Evolutionary conservation across 768 basidiomycete species (phyloP), one percentile per base, ranked within the genome.

Genomic region (Suillus hirtellus): DNA sequence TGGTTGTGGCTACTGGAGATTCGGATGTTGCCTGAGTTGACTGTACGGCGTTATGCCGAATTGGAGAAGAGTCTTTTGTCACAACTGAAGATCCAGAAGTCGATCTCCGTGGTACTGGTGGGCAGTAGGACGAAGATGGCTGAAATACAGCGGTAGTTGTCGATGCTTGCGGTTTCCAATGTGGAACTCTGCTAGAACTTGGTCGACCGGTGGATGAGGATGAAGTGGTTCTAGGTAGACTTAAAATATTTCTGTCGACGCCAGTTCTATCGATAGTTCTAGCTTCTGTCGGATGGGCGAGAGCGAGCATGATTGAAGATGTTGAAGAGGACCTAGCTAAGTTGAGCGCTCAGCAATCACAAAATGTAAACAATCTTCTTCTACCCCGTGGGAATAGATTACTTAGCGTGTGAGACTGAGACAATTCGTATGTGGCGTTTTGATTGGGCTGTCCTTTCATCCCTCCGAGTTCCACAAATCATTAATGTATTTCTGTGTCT

Each of bases 301-400:
- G 79, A 63, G 83, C 82, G 67, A 84, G 83, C 82, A 84, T 84
- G 66, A 64, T 66, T 50, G 69, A 42, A 56, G 21, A 67, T 66
- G 67, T 37, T 53, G 60, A 67, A 64, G 61, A 69, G 35, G 46
- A 44, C 37, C 31, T 1, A 63, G n/a, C 46, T 11, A 44, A 9
- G 44, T 47, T 24, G 14, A 70, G 64, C 63, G 44, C 21, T 24
- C n/a, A 70, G 64, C 62, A 60, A 19, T 61, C 73, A 31, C 49
- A 63, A 44, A 53, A 31, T 53, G 31, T 34, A 53, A 34, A 61
- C 58, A 44, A 63, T 64, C 44, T 37, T 53, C 11, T n/a, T 15
- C 15, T 3, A 35, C 24, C 3, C 31, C 61, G 61, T 62, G 61
- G 31, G 61, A 62, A 62, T 38, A 38, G 37, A 53, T 53, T 53